Percentiles rank a stretch among this genome's conserved stretches.
Conservation (phyloP, 2,329 filamentous ascomycete species). For the Calonectria leucothoes region DNA sequence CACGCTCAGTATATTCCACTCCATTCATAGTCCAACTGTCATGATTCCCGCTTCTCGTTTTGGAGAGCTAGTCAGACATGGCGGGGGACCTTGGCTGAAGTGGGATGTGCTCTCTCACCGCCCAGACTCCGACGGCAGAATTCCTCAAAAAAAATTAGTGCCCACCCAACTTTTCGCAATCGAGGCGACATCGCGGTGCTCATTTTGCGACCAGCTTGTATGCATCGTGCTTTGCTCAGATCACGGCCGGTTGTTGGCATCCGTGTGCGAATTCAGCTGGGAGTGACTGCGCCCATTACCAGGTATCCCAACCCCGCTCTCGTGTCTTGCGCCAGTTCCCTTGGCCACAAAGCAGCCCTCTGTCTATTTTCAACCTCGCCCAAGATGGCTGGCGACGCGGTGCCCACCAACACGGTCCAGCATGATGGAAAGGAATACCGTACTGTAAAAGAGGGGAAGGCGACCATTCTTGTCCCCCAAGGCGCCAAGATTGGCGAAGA, state of each 20-base stretch:
- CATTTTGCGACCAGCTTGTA: constrained; percentile 23
- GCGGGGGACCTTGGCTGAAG: not conserved
- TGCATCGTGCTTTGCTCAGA: constrained; percentile 26
- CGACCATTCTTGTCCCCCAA: constrained; percentile 66
- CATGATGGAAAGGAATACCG: constrained; percentile 61
- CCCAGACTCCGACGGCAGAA: constrained; percentile 36
- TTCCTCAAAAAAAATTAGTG: constrained; percentile 34
- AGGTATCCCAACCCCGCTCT: not conserved
- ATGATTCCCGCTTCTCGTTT: not conserved
- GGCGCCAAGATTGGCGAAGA: constrained; percentile 59
- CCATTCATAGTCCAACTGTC: not conserved
- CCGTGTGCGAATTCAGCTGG: constrained; percentile 18
- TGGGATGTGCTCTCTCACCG: constrained; percentile 31
- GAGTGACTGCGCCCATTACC: not conserved
- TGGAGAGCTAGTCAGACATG: not conserved
- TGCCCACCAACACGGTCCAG: constrained; percentile 39
- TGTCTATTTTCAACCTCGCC: constrained; percentile 32
- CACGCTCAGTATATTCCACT: not conserved
- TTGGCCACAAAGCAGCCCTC: constrained; percentile 11
- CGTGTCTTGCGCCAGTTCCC: constrained; percentile 6
- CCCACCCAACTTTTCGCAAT: constrained; percentile 9
- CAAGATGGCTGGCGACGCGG: constrained; percentile 35
- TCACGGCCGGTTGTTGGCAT: constrained; percentile 32
- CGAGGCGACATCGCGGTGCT: constrained; percentile 7
- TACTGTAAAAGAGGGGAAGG: constrained; percentile 66